phyloP scores from a whole-genome alignment of 257 asterid species.

The Ilex aquifolium region DNA sequence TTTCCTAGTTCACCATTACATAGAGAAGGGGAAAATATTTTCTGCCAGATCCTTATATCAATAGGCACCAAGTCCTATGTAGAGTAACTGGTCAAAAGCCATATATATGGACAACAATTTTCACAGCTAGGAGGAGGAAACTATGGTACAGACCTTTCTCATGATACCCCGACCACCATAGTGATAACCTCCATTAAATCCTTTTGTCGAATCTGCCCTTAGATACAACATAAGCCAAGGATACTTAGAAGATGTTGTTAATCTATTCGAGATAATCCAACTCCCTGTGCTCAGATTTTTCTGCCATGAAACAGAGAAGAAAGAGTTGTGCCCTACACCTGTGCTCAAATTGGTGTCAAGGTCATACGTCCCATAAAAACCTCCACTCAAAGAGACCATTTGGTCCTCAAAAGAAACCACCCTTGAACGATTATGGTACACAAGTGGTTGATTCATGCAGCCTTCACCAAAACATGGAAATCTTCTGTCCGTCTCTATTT shows the following conservation, averaged over 20 bases:
- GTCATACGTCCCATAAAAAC: constrained; percentile 23
- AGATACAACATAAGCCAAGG: too few relatives aligned
- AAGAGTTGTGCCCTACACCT: constrained; percentile 25
- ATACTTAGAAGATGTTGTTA: too few relatives aligned
- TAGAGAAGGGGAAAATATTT: too few relatives aligned
- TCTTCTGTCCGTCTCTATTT: constrained; percentile 50
- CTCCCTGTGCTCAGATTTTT: too few relatives aligned
- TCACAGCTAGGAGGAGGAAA: background rate
- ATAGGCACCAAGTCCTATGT: too few relatives aligned
- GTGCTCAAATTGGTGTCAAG: constrained; percentile 49
- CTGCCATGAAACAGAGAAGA: too few relatives aligned
- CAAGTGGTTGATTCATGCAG: constrained; percentile 63
- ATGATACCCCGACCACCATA: constrained; percentile 14
- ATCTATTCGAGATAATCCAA: too few relatives aligned
- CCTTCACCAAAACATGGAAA: constrained; percentile 88
- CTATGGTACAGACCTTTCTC: constrained; percentile 39
- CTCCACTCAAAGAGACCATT: constrained; percentile 41
- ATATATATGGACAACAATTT: too few relatives aligned
- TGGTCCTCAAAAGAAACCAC: constrained; percentile 18
- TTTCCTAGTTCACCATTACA: background rate
- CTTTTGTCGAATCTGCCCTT: too few relatives aligned
- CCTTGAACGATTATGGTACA: constrained; percentile 25
- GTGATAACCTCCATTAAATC: too few relatives aligned
- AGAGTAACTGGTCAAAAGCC: too few relatives aligned
- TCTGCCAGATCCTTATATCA: too few relatives aligned